Percentiles rank a stretch among this genome's conserved stretches.
phyloP scores from a whole-genome alignment of 2,329 filamentous ascomycete genomes.

The Daldinia sp. region DNA sequence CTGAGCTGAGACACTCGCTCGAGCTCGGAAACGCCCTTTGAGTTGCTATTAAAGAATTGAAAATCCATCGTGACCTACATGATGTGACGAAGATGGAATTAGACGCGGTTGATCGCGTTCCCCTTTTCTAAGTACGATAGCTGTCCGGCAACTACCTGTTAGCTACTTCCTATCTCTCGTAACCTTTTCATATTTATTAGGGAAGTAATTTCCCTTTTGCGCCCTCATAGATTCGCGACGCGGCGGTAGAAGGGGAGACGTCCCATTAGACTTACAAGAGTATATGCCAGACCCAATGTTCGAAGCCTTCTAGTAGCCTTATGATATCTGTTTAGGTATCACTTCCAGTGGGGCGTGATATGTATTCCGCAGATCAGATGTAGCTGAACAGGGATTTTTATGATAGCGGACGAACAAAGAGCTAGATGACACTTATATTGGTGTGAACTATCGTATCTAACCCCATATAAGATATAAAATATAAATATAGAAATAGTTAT shows the following conservation, averaged over 20 bases:
- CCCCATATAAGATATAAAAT: neutral
- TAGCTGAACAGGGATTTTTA: conserved; percentile 24
- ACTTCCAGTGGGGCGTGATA: conserved; percentile 26
- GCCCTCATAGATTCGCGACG: neutral
- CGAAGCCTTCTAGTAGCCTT: conserved; percentile 9
- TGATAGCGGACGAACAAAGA: conserved; percentile 14
- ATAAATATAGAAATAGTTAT: neutral
- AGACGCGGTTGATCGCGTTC: conserved; percentile 1
- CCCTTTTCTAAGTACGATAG: conserved; percentile 15
- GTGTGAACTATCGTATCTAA: conserved; percentile 9
- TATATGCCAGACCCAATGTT: conserved; percentile 4
- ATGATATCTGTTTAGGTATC: conserved; percentile 20
- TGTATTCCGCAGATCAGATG: conserved; percentile 27
- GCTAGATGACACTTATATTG: conserved; percentile 11
- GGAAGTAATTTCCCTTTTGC: conserved; percentile 16
- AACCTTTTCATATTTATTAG: conserved; percentile 4
- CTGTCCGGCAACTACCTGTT: conserved; percentile 18
- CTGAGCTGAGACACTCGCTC: conserved; percentile 44
- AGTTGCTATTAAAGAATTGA: conserved; percentile 45
- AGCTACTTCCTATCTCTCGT: conserved; percentile 23
- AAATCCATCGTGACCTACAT: conserved; percentile 51
- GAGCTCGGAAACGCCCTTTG: conserved; percentile 48
- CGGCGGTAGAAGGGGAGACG: conserved; percentile 5
- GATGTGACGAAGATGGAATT: conserved; percentile 28
- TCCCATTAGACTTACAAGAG: conserved; percentile 20